A percentile compares a stretch with the other conserved stretches of the same genome.
Evolutionary conservation across 73 alveolate genomes (phyloP).

Genomic region (Paramecium biaurelia): DNA sequence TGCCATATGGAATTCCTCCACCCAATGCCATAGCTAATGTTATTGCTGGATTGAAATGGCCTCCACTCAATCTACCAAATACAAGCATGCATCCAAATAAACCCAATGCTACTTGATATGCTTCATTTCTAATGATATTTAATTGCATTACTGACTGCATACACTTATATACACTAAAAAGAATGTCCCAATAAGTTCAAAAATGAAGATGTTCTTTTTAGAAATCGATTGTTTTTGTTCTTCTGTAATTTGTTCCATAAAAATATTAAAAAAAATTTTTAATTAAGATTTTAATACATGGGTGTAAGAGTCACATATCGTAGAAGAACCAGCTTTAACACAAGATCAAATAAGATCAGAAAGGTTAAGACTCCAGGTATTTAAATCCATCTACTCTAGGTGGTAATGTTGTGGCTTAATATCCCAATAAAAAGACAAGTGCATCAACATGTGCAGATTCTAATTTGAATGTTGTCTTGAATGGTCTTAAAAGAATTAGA

Average conservation of each 20-base stretch:
- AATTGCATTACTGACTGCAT: neutral
- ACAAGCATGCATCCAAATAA: conserved; percentile 12
- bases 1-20: neutral
- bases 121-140: neutral
- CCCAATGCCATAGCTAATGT: neutral
- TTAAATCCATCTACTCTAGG: conserved; percentile 33
- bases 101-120: neutral
- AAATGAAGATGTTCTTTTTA: conserved; percentile 7
- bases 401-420: conserved; percentile 65
- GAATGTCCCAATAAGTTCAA: conserved; percentile 27
- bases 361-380: conserved; percentile 75
- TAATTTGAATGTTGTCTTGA: conserved; percentile 43
- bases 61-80: conserved; percentile 48
- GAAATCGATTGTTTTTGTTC: conserved; percentile 16
- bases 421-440: conserved; percentile 64
- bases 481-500: conserved; percentile 72
- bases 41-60: conserved; percentile 41
- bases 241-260: conserved; percentile 36
- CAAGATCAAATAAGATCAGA: conserved; percentile 64
- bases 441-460: conserved; percentile 66
- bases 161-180: conserved; percentile 19
- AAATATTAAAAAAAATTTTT: neutral
- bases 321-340: conserved; percentile 64
- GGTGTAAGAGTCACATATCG: conserved; percentile 67
- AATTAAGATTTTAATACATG: conserved; percentile 53